Evolutionary conservation across 257 asterid species (phyloP).

Genomic region (Jasminum sambac): DNA sequence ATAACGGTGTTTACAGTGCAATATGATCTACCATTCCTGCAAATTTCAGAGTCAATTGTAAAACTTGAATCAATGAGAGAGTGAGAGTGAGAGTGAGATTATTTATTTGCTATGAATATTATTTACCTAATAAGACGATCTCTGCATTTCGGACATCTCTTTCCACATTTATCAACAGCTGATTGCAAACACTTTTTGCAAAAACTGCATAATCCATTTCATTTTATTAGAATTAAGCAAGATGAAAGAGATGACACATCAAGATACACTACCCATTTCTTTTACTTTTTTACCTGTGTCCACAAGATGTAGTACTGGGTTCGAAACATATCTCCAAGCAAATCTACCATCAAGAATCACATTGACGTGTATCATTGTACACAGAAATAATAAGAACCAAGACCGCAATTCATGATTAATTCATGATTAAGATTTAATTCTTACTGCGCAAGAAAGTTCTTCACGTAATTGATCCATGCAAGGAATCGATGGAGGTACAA

Average conservation of each 20-base stretch:
- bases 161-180: conserved; percentile 95
- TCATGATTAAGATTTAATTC: conserved; percentile 16
- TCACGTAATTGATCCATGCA: conserved; percentile 88
- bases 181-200: conserved; percentile 81
- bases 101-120: too few species aligned
- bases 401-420: neutral
- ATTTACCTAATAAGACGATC: conserved; percentile 69
- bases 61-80: too few species aligned
- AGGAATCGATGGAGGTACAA: conserved; percentile 40
- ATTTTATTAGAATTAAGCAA: neutral
- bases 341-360: conserved; percentile 47
- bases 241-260: neutral
- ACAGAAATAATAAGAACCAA: neutral
- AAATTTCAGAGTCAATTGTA: conserved; percentile 6
- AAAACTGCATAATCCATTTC: conserved; percentile 45
- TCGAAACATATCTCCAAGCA: conserved; percentile 93
- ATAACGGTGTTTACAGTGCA: conserved; percentile 93
- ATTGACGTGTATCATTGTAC: too few species aligned
- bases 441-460: conserved; percentile 97
- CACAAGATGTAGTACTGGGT: conserved; percentile 97
- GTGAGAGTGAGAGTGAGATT: too few species aligned
- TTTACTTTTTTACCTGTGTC: conserved; percentile 68
- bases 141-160: conserved; percentile 96
- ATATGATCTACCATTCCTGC: conserved; percentile 70
- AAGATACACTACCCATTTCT: neutral